These are phyloP conservation scores for Parascedosporium putredinis DNA, from an alignment of 2,329 filamentous ascomycete genomes.

Conservation along the genomic window DNA sequence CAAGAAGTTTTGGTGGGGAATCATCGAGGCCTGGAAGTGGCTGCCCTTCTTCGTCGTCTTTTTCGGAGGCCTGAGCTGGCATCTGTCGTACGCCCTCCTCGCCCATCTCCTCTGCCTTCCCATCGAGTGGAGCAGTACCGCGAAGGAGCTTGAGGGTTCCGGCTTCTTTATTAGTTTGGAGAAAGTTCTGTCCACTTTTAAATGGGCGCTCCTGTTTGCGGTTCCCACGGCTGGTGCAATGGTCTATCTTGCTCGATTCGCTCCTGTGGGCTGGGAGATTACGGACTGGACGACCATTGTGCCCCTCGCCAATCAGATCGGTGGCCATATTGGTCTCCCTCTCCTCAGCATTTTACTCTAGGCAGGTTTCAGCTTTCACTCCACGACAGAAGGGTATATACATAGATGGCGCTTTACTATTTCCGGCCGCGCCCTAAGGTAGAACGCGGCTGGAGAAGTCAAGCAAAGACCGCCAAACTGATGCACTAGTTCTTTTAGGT, in stretches of 20 bases:
- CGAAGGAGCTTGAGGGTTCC: constrained; percentile 70
- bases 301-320: neutral
- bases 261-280: constrained; percentile 18
- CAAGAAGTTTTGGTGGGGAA: constrained; percentile 42
- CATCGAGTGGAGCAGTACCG: constrained; percentile 77
- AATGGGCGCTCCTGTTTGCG: constrained; percentile 23
- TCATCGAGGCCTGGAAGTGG: constrained; percentile 63
- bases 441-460: too few species aligned
- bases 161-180: constrained; percentile 80
- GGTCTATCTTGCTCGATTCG: constrained; percentile 18
- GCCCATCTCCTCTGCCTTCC: constrained; percentile 77
- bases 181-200: constrained; percentile 58
- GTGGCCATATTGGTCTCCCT: neutral
- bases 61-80: constrained; percentile 71
- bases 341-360: neutral
- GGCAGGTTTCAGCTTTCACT: too few species aligned
- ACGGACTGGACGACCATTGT: constrained; percentile 5
- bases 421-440: too few species aligned
- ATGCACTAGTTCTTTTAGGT: too few species aligned
- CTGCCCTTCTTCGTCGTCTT: constrained; percentile 66
- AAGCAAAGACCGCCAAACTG: too few species aligned
- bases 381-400: too few species aligned
- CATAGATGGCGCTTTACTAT: too few species aligned
- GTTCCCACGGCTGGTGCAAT: constrained; percentile 15
- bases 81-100: constrained; percentile 69